Base-by-base conservation (phyloP, 495 filamentous ascomycete species). In the Aspergillus leporis region DNA sequence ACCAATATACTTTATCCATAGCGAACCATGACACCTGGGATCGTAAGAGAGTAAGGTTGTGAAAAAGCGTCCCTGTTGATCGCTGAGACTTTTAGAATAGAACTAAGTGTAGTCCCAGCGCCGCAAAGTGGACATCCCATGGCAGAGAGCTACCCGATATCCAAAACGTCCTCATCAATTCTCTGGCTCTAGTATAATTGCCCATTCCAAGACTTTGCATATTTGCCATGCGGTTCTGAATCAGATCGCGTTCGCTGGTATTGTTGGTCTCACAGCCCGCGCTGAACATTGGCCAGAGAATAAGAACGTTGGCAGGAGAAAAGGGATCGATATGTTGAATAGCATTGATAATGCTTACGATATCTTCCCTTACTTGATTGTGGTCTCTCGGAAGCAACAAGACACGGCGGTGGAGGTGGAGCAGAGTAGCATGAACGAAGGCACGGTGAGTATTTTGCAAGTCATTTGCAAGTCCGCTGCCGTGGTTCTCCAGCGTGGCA, bases 271-370 rank as follows among this genome's bases (percentile, higher is more conserved):
- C 72, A 46, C 70, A 74, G 0, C 72, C 72, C 5, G 61, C 68
- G 36, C 65, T 74, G 41, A 74, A 74, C 16, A 74, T 57, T 1
- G 72, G 72, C 72, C 72, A 74, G 0, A 74, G 59, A 18, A 73
- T 66, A 4, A 73, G 56, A 10, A 74, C 69, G 34, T 74, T 74
- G 5, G 66, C 64, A 14, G 60, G 49, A 0, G 70, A 74, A 14
- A 56, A 61, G 0, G 68, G 60, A 3, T 57, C 51, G 9, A 74
- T 70, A 0, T 58, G 13, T 22, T 56, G 16, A 3, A 71, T 41
- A 12, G 67, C 64, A 8, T 59, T 38, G 8, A 74, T 38, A 30
- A 72, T 70, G 0, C 61, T 62, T 2, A 12, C 38, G 14, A 72
- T 46, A n/a, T 70, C 69, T 3, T 32, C 34, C 38, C 64, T 59